Percentiles rank a stretch among this genome's conserved stretches.
Evolutionary conservation across 352 stramenopile species (phyloP).

Genomic region (Pythium insidiosum): DNA sequence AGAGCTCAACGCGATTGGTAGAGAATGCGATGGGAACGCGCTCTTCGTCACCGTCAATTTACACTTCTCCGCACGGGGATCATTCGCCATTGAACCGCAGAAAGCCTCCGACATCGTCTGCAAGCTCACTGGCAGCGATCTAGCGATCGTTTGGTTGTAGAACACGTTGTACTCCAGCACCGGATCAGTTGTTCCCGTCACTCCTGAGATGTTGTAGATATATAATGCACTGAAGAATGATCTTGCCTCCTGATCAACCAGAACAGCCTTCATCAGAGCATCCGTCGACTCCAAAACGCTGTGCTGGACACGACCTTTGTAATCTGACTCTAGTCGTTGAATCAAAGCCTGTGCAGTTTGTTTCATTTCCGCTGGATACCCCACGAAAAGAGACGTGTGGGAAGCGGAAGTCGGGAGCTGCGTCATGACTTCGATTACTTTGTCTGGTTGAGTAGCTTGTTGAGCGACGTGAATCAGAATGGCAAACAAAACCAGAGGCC

Average conservation of each 20-base stretch:
- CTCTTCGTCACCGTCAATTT: conserved; percentile 42
- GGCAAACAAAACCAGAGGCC: conserved; percentile 52
- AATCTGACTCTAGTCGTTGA: neutral
- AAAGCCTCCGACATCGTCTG: conserved; percentile 54
- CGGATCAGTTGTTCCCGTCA: conserved; percentile 3
- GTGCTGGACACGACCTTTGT: conserved; percentile 7
- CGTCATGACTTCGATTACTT: conserved; percentile 34
- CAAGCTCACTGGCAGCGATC: conserved; percentile 50
- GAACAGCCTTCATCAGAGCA: conserved; percentile 32
- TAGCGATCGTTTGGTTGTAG: conserved; percentile 61
- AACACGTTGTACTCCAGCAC: conserved; percentile 35
- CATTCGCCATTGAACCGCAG: conserved; percentile 37
- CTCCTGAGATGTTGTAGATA: conserved; percentile 34
- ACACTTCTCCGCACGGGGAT: conserved; percentile 19
- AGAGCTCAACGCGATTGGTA: too few relatives aligned
- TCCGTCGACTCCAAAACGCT: conserved; percentile 9
- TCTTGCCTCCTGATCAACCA: conserved; percentile 21
- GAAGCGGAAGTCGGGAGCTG: conserved; percentile 21
- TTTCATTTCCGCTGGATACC: conserved; percentile 3
- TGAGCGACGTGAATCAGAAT: too few relatives aligned
- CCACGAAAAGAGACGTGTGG: conserved; percentile 36
- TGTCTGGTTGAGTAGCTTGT: too few relatives aligned
- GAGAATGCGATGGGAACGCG: conserved; percentile 25
- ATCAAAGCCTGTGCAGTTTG: conserved; percentile 13
- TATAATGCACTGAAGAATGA: conserved; percentile 53